phyloP scores from a whole-genome alignment of 1,139 yeast genomes.

The Zhuliangozyma parablackwelliae region DNA sequence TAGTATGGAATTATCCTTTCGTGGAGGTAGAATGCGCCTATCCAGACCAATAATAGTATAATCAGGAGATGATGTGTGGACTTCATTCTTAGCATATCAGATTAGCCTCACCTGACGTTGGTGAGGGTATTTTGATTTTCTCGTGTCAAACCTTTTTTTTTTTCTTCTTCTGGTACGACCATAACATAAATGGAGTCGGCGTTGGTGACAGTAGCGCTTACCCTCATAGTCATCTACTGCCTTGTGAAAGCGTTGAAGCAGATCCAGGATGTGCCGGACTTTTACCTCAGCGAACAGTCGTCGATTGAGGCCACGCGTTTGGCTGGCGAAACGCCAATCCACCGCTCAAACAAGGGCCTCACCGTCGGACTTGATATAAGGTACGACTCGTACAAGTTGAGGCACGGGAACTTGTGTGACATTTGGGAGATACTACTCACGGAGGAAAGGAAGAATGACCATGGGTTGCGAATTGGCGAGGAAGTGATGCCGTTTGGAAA shows the following conservation, averaged over 20 bases:
- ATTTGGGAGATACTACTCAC: conserved; percentile 39
- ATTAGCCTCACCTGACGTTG: neutral
- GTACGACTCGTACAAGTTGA: conserved; percentile 52
- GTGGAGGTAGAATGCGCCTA: conserved; percentile 26
- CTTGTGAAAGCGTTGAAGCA: too few species aligned
- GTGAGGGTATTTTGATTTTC: neutral
- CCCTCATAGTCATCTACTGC: neutral
- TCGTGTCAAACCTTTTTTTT: neutral
- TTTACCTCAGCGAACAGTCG: conserved; percentile 59
- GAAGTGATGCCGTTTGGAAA: conserved; percentile 13
- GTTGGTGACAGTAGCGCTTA: neutral
- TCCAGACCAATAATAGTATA: conserved; percentile 25
- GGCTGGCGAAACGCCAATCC: conserved; percentile 56
- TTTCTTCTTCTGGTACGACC: neutral
- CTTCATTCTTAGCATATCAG: conserved; percentile 7
- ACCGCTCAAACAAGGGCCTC: conserved; percentile 60
- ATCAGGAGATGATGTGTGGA: conserved; percentile 20
- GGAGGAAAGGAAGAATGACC: neutral
- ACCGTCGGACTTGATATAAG: conserved; percentile 65
- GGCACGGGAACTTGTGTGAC: conserved; percentile 69
- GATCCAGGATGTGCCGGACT: conserved; percentile 47
- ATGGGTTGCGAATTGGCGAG: conserved; percentile 16
- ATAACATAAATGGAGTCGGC: neutral
- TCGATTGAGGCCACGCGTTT: conserved; percentile 53
- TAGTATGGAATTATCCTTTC: conserved; percentile 29